Evolutionary conservation across 73 alveolate genomes (phyloP).

Genomic region (Symbiodinium natans): DNA sequence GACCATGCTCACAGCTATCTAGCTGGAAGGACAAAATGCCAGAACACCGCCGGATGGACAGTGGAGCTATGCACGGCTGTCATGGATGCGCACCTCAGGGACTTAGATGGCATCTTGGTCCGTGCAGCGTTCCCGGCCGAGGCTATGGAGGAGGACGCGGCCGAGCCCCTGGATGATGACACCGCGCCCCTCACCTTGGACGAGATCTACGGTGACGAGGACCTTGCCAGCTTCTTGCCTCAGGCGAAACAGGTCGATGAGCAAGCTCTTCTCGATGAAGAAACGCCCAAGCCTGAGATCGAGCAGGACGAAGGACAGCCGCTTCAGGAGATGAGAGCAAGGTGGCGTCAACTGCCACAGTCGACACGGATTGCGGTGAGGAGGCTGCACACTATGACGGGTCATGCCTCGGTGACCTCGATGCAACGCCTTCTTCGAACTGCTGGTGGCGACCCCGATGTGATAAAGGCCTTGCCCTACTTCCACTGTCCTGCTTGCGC

Average conservation of each 20-base stretch:
- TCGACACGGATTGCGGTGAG: background rate
- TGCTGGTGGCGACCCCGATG: background rate
- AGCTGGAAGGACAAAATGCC: background rate
- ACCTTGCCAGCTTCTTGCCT: background rate
- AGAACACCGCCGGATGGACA: background rate
- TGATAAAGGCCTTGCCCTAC: background rate
- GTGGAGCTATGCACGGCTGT: background rate
- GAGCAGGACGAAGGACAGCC: background rate
- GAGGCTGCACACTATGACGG: background rate
- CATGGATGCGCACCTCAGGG: background rate
- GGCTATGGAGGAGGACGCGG: background rate
- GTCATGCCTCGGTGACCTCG: background rate
- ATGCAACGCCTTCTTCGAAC: background rate
- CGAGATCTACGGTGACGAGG: background rate
- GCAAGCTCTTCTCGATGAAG: background rate
- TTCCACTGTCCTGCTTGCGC: conserved; percentile 40
- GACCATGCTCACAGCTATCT: background rate
- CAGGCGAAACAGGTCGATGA: background rate
- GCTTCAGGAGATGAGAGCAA: background rate
- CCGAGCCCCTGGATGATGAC: background rate
- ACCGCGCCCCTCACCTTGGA: background rate
- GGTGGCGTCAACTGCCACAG: background rate
- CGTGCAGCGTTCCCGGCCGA: background rate
- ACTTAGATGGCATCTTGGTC: background rate
- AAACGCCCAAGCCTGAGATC: background rate